Evolutionary conservation across 208 protist species (phyloP).

Genomic region (Perkinsela sp.): DNA sequence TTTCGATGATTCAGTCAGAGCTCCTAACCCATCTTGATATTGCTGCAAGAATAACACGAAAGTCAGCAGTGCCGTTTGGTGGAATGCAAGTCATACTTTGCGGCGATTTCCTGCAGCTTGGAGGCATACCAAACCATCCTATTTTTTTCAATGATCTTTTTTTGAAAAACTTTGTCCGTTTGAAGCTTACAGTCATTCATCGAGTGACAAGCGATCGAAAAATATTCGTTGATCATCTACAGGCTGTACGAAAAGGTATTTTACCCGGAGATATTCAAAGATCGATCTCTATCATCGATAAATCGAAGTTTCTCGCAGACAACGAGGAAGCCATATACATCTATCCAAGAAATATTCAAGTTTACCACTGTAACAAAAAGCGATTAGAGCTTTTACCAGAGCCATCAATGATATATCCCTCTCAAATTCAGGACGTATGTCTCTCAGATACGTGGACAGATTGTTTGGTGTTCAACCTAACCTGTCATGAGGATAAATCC

Average conservation of each 20-base stretch:
- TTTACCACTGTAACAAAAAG: background rate
- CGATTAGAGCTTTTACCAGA: background rate
- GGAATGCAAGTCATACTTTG: constrained; percentile 62
- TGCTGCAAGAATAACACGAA: constrained; percentile 31
- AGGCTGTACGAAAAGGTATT: background rate
- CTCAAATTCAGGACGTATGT: background rate
- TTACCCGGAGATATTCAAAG: background rate
- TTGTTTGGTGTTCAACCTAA: background rate
- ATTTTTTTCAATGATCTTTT: constrained; percentile 32
- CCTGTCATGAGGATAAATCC: background rate
- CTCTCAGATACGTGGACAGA: background rate
- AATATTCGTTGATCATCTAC: background rate
- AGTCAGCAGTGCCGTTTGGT: constrained; percentile 30
- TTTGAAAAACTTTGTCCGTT: constrained; percentile 29
- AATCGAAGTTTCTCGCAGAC: constrained; percentile 15
- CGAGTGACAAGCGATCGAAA: background rate
- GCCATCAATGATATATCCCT: background rate
- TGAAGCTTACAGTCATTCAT: constrained; percentile 17
- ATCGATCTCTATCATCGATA: background rate
- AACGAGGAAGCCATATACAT: background rate
- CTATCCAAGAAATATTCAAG: background rate
- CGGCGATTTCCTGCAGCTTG: constrained; percentile 71
- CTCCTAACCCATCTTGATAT: constrained; percentile 52
- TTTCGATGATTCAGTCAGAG: constrained; percentile 41
- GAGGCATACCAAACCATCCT: constrained; percentile 7